Conservation (phyloP, 2,329 filamentous ascomycete genomes). For the Hypoxylon sp. region DNA sequence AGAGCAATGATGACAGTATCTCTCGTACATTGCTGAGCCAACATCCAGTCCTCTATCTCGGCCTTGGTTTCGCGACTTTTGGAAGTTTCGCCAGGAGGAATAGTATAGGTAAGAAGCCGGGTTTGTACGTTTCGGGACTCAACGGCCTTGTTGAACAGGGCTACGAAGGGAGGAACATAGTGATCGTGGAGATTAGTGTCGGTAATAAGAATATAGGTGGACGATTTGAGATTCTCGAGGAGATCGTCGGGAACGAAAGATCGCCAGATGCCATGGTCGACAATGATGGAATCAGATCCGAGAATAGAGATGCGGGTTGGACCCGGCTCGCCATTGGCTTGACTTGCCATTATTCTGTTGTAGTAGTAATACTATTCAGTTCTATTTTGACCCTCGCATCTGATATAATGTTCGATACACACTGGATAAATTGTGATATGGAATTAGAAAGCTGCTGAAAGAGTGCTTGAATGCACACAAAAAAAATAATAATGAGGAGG, state of each 20-base stretch:
- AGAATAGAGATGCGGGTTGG: slow-evolving; percentile 82
- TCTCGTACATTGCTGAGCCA: slow-evolving; percentile 90
- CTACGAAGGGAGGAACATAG: slow-evolving; percentile 84
- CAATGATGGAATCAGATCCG: slow-evolving; percentile 89
- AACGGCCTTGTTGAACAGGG: slow-evolving; percentile 70
- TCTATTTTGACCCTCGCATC: slow-evolving; percentile 6
- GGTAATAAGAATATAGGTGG: slow-evolving; percentile 96
- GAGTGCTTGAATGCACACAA: slow-evolving; percentile 1
- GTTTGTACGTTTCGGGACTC: slow-evolving; percentile 62
- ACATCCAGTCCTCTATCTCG: slow-evolving; percentile 97
- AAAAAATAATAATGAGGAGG: background rate
- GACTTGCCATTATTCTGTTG: slow-evolving; percentile 40
- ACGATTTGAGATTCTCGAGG: slow-evolving; percentile 81
- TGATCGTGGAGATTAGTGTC: slow-evolving; percentile 89
- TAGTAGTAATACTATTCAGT: background rate
- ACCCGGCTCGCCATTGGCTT: slow-evolving; percentile 42
- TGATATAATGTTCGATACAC: background rate
- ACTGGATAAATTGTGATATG: background rate
- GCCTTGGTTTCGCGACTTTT: slow-evolving; percentile 95
- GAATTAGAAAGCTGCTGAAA: slow-evolving; percentile 8
- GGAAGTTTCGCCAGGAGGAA: slow-evolving; percentile 92
- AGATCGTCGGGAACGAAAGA: slow-evolving; percentile 86
- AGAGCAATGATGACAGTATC: slow-evolving; percentile 96
- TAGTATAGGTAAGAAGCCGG: slow-evolving; percentile 86
- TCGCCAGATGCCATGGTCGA: slow-evolving; percentile 92